These are phyloP conservation scores for Aspergillus pseudoviridinutans DNA, from an alignment of 2,329 filamentous ascomycete species.

Conservation along the genomic window DNA sequence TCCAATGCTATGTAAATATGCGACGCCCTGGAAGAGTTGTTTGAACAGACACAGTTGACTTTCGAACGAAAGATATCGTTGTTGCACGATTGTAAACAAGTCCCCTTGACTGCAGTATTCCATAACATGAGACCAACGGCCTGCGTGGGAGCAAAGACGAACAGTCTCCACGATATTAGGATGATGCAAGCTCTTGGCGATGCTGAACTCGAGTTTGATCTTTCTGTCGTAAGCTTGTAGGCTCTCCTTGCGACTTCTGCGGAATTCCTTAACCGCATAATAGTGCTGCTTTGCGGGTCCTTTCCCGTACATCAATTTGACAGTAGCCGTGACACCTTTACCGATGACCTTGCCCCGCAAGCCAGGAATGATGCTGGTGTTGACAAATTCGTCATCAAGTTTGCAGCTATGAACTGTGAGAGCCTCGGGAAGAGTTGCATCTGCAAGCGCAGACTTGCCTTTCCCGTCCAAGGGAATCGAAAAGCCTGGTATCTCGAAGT, in stretches of 20 bases:
- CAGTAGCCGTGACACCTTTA: conserved; percentile 77
- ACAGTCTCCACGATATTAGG: conserved; percentile 83
- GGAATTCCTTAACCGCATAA: conserved; percentile 85
- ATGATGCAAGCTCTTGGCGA: conserved; percentile 78
- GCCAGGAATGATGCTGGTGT: conserved; percentile 65
- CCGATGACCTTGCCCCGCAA: conserved; percentile 72
- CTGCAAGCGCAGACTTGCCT: conserved; percentile 31
- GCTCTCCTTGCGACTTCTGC: conserved; percentile 64
- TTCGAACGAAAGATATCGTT: conserved; percentile 61
- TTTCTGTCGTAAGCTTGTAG: conserved; percentile 77
- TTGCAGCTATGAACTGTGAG: conserved; percentile 68
- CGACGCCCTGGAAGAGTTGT: conserved; percentile 76
- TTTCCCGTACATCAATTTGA: conserved; percentile 74
- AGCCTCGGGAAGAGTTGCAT: conserved; percentile 68
- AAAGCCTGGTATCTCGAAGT: not conserved
- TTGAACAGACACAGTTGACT: conserved; percentile 85
- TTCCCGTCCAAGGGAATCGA: not conserved
- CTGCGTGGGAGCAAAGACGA: conserved; percentile 68
- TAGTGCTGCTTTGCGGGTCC: conserved; percentile 54
- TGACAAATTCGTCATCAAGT: conserved; percentile 66
- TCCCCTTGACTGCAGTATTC: conserved; percentile 84
- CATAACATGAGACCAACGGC: conserved; percentile 88
- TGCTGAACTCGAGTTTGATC: conserved; percentile 86
- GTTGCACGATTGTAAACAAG: conserved; percentile 69
- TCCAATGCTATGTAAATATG: conserved; percentile 76